Percentiles rank a stretch among this genome's conserved stretches.
phyloP scores from a whole-genome alignment of 495 filamentous ascomycete species.

The Aspergillus ostianus region DNA sequence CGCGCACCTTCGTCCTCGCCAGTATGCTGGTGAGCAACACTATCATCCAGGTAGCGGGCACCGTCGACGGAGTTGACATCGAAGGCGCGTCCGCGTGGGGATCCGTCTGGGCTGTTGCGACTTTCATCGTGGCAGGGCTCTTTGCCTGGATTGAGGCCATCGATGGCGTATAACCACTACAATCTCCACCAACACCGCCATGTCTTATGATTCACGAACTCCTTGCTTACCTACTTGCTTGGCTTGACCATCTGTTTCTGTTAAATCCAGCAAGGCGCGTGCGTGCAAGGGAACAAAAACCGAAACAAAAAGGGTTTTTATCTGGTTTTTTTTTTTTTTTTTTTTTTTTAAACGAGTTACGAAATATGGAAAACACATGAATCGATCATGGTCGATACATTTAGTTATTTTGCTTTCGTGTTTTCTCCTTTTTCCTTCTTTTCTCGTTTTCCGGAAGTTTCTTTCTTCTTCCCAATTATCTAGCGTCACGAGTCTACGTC shows the following conservation, averaged over 20 bases:
- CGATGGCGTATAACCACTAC: slow-evolving; percentile 34
- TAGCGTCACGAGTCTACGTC: not conserved
- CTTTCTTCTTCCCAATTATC: not conserved
- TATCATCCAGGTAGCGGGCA: slow-evolving; percentile 58
- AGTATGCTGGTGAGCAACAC: slow-evolving; percentile 59
- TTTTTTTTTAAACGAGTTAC: too few species aligned
- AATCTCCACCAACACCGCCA: not conserved
- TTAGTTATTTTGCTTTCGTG: slow-evolving; percentile 1
- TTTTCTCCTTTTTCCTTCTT: not conserved
- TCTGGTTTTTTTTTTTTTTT: too few species aligned
- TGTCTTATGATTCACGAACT: not conserved
- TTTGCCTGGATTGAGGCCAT: slow-evolving; percentile 61
- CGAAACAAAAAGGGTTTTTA: not conserved
- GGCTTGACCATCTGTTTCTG: not conserved
- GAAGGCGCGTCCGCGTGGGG: slow-evolving; percentile 69
- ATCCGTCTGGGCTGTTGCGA: slow-evolving; percentile 64
- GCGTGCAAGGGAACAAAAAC: not conserved
- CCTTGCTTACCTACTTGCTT: too few species aligned
- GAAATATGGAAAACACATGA: not conserved
- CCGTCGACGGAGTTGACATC: slow-evolving; percentile 63
- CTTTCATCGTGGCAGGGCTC: slow-evolving; percentile 53
- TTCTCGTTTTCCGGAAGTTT: not conserved
- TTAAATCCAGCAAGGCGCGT: not conserved
- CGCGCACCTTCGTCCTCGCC: slow-evolving; percentile 61
- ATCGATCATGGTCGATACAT: not conserved